Conservation (phyloP, 2,329 filamentous ascomycete species). For the Phaeomoniella chlamydospora region DNA sequence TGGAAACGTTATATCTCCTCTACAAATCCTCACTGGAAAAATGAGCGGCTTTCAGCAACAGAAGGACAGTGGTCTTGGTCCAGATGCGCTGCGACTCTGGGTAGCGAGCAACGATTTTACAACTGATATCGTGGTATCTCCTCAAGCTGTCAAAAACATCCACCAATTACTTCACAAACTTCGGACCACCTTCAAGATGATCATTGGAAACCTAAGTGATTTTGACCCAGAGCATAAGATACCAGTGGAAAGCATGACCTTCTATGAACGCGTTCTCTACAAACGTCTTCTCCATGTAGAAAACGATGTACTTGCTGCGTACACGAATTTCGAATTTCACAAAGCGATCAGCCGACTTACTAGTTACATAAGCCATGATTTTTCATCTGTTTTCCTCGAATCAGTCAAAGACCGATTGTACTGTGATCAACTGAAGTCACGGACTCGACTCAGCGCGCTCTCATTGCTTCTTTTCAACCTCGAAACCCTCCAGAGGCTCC, state of each 20-base stretch:
- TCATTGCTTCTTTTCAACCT: constrained; percentile 48
- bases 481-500: constrained; percentile 58
- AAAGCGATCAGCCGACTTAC: constrained; percentile 60
- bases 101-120: constrained; percentile 86
- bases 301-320: constrained; percentile 48
- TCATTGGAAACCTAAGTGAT: constrained; percentile 59
- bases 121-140: constrained; percentile 68
- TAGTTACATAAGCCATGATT: constrained; percentile 64
- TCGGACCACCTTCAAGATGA: constrained; percentile 77
- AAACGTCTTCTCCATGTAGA: constrained; percentile 57
- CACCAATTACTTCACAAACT: constrained; percentile 73
- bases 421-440: constrained; percentile 56
- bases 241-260: constrained; percentile 35
- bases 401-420: constrained; percentile 84
- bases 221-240: constrained; percentile 27
- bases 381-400: constrained; percentile 92
- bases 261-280: constrained; percentile 61
- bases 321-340: constrained; percentile 66
- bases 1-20: constrained; percentile 71
- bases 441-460: constrained; percentile 42
- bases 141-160: constrained; percentile 60
- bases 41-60: constrained; percentile 11
- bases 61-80: constrained; percentile 48
- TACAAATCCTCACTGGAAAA: constrained; percentile 57
- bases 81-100: constrained; percentile 83